Percentiles rank a stretch among this genome's conserved stretches.
Evolutionary conservation across 2,329 filamentous ascomycete species (phyloP).

Genomic region (Curvularia sp.): DNA sequence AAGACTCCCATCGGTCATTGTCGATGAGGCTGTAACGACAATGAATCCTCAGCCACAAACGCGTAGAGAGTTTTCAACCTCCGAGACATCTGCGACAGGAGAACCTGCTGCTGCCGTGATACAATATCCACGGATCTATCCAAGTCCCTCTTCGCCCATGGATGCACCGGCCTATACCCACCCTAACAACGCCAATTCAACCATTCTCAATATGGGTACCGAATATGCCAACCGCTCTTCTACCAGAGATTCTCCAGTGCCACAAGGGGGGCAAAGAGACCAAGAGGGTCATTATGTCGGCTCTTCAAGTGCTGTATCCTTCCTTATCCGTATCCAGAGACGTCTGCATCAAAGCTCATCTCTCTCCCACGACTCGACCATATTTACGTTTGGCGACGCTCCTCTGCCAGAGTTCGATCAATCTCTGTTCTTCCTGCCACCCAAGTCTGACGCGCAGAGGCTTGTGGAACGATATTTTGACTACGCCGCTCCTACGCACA

Average conservation of each 20-base stretch:
- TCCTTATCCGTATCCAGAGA: conserved; percentile 60
- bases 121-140: conserved; percentile 31
- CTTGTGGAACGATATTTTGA: conserved; percentile 65
- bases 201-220: conserved; percentile 23
- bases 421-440: conserved; percentile 54
- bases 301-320: conserved; percentile 58
- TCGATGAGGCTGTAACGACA: conserved; percentile 42
- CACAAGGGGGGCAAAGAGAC: conserved; percentile 52
- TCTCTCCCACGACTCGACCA: conserved; percentile 53
- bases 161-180: conserved; percentile 27
- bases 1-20: conserved; percentile 52
- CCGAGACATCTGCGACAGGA: conserved; percentile 21
- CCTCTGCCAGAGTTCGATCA: conserved; percentile 56
- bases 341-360: conserved; percentile 54
- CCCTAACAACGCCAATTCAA: conserved; percentile 8
- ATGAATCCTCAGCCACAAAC: conserved; percentile 26
- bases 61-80: conserved; percentile 21
- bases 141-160: conserved; percentile 19
- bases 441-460: conserved; percentile 53
- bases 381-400: conserved; percentile 61
- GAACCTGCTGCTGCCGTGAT: conserved; percentile 24
- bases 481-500: conserved; percentile 66
- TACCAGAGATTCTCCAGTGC: conserved; percentile 56
- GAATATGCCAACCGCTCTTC: conserved; percentile 32
- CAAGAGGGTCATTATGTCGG: conserved; percentile 59